Evolutionary conservation across 2,329 filamentous ascomycete species (phyloP).

Genomic region (Fusarium sp.): DNA sequence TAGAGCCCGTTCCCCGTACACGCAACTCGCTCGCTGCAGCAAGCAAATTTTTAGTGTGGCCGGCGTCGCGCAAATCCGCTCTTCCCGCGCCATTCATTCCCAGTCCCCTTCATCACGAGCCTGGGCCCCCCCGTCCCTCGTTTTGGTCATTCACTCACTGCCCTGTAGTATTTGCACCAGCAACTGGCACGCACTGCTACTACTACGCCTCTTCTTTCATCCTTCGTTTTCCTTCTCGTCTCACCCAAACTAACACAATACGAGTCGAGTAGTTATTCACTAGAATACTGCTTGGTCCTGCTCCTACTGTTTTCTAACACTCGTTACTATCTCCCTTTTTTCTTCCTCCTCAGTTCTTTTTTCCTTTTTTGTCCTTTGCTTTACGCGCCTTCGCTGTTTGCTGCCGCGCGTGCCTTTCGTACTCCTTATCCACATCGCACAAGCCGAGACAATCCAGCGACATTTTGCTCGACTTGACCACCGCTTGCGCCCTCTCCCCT

Average conservation of each 20-base stretch:
- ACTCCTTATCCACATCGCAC: constrained; percentile 32
- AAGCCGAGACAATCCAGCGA: constrained; percentile 33
- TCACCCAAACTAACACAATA: constrained; percentile 19
- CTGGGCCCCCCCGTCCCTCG: constrained; percentile 8
- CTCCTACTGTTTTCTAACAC: constrained; percentile 25
- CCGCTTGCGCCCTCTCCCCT: constrained; percentile 16
- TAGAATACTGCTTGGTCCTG: constrained; percentile 16
- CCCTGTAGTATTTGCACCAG: neutral
- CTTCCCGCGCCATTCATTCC: constrained; percentile 27
- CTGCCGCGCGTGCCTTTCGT: constrained; percentile 27
- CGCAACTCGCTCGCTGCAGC: constrained; percentile 4
- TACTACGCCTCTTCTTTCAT: constrained; percentile 21
- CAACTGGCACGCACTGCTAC: neutral
- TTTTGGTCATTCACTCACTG: constrained; percentile 8
- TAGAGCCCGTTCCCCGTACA: constrained; percentile 5
- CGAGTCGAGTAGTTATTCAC: constrained; percentile 20
- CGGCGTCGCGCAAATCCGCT: constrained; percentile 24
- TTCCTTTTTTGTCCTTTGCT: constrained; percentile 3
- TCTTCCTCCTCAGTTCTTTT: neutral
- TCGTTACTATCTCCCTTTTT: constrained; percentile 22
- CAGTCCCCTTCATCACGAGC: constrained; percentile 7
- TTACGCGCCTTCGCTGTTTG: constrained; percentile 12
- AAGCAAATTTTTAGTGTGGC: constrained; percentile 26
- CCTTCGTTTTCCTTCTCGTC: constrained; percentile 24
- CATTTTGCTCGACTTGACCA: constrained; percentile 16